Conservation (phyloP, 2,329 filamentous ascomycete species). For the Metarhizium rileyi region DNA sequence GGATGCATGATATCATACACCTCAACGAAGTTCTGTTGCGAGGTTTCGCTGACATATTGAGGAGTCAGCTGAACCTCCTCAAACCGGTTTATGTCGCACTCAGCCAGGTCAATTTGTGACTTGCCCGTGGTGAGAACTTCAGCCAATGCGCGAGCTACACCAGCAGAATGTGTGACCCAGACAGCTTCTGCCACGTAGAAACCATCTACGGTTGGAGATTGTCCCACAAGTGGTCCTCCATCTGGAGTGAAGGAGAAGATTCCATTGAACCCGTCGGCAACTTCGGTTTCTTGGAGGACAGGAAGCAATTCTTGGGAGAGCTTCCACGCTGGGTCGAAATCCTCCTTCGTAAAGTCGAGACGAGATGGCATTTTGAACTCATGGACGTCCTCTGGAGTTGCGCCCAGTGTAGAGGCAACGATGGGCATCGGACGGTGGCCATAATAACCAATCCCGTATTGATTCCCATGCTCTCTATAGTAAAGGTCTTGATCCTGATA, state of each 20-base stretch:
- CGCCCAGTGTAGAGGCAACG: conserved; percentile 41
- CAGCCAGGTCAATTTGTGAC: conserved; percentile 45
- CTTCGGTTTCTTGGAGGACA: conserved; percentile 35
- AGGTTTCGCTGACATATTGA: conserved; percentile 48
- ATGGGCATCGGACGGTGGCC: conserved; percentile 53
- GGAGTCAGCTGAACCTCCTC: conserved; percentile 49
- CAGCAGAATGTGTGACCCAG: conserved; percentile 57
- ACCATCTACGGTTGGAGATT: conserved; percentile 46
- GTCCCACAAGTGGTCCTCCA: conserved; percentile 49
- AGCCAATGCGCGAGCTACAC: conserved; percentile 50
- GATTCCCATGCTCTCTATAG: conserved; percentile 54
- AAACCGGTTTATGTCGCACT: conserved; percentile 51
- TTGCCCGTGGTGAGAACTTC: conserved; percentile 46
- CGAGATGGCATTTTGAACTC: conserved; percentile 56
- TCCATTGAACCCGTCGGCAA: conserved; percentile 54
- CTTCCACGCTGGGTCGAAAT: conserved; percentile 52
- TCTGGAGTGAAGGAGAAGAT: conserved; percentile 59
- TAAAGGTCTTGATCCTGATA: conserved; percentile 56
- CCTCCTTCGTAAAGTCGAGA: conserved; percentile 46
- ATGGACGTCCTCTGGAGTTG: conserved; percentile 41
- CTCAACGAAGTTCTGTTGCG: conserved; percentile 51
- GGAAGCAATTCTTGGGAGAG: conserved; percentile 45
- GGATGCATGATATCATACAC: conserved; percentile 57
- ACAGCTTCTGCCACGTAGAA: conserved; percentile 58
- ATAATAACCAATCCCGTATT: conserved; percentile 54